These are phyloP conservation scores for Pseudogymnoascus sp. DNA, from an alignment of 2,329 filamentous ascomycete species.

Conservation along the genomic window DNA sequence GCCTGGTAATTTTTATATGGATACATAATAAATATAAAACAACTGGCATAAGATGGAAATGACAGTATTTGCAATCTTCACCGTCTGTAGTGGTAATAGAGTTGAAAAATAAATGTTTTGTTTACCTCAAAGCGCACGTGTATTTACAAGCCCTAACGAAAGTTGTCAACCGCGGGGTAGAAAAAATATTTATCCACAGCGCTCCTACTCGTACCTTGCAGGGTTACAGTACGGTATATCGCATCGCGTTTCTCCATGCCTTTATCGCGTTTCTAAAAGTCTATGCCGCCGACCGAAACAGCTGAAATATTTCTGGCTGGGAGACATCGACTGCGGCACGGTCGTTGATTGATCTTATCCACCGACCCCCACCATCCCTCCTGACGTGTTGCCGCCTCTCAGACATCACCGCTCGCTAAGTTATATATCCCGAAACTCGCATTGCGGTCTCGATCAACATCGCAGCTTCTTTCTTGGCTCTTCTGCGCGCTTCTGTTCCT, in stretches of 20 bases:
- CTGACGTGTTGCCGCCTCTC: neutral
- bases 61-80: neutral
- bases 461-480: neutral
- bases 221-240: slow-evolving; percentile 9
- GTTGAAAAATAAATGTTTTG: neutral
- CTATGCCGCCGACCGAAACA: neutral
- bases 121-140: neutral
- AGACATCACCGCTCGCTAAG: slow-evolving; percentile 8
- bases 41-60: neutral
- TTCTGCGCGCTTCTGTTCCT: slow-evolving; percentile 3
- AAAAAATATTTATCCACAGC: slow-evolving; percentile 7
- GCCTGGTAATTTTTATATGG: neutral
- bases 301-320: neutral
- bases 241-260: neutral
- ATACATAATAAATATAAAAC: neutral
- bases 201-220: neutral
- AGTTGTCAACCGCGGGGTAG: slow-evolving; percentile 3
- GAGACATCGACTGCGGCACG: neutral
- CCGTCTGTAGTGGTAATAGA: neutral
- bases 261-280: neutral
- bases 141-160: slow-evolving; percentile 6
- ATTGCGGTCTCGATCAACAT: neutral
- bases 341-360: slow-evolving; percentile 6
- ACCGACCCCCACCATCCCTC: neutral
- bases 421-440: slow-evolving; percentile 3